A percentile compares a stretch with the other conserved stretches of the same genome.
These are phyloP conservation scores for Cordyceps militaris DNA, from an alignment of 2,329 filamentous ascomycete species.

Conservation along the genomic window DNA sequence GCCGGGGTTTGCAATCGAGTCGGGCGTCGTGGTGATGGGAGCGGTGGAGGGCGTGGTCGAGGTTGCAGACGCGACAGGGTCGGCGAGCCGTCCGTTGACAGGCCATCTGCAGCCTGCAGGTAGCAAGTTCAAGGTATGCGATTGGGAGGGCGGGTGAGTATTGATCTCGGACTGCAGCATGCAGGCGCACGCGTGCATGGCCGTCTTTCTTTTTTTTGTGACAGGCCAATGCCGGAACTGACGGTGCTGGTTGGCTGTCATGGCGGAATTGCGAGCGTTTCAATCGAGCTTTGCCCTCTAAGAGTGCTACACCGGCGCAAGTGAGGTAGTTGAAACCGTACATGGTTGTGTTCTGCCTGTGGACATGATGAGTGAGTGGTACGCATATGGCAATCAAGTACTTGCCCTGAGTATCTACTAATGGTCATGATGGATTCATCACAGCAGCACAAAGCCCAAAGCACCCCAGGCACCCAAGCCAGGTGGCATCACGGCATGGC, in stretches of 20 bases:
- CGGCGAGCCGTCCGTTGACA: not conserved
- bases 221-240: not conserved
- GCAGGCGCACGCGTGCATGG: constrained; percentile 1
- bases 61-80: constrained; percentile 2
- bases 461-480: constrained; percentile 2
- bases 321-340: too few species aligned
- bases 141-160: not conserved
- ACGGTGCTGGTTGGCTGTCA: not conserved
- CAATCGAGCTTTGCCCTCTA: too few species aligned
- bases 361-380: too few species aligned
- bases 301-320: too few species aligned
- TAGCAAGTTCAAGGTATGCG: not conserved
- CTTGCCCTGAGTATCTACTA: not conserved
- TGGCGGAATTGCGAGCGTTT: not conserved
- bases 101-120: not conserved
- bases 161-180: constrained; percentile 8
- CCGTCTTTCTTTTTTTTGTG: constrained; percentile 1
- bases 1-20: constrained; percentile 1
- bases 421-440: not conserved
- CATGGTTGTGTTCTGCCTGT: too few species aligned
- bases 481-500: constrained; percentile 3
- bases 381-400: too few species aligned
- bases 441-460: not conserved
- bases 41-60: constrained; percentile 2
- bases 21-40: constrained; percentile 3